Evolutionary conservation across 345 rosid genomes (phyloP).

Genomic region (Carallia pectinifolia): DNA sequence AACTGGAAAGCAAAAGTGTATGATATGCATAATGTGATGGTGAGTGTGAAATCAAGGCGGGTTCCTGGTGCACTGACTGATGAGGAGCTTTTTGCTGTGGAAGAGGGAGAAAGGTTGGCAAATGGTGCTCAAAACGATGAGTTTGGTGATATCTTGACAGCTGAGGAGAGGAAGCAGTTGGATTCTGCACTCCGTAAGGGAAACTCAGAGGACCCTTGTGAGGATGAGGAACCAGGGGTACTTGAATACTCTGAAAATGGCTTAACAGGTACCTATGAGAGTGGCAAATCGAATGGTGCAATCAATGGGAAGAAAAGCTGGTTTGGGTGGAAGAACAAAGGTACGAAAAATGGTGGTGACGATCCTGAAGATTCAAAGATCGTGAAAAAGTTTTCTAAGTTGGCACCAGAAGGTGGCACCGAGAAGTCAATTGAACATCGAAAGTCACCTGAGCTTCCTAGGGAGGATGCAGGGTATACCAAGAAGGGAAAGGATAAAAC

Average conservation of each 20-base stretch:
- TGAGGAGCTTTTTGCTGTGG: conserved; percentile 90
- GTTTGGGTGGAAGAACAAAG: conserved; percentile 92
- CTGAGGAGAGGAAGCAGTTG: conserved; percentile 85
- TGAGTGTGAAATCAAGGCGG: conserved; percentile 91
- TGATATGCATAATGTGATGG: conserved; percentile 97
- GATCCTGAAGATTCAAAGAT: conserved; percentile 67
- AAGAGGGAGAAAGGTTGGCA: conserved; percentile 62
- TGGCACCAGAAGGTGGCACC: conserved; percentile 62
- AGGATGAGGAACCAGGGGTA: conserved; percentile 71
- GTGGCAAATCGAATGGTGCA: conserved; percentile 52
- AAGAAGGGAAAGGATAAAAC: conserved; percentile 80
- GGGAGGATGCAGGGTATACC: conserved; percentile 57
- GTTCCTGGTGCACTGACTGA: conserved; percentile 99
- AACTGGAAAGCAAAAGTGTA: conserved; percentile 95
- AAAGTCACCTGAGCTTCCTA: conserved; percentile 50
- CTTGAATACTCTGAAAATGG: conserved; percentile 61
- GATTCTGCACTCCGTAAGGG: conserved; percentile 72
- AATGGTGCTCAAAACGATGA: conserved; percentile 64
- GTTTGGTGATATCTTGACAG: conserved; percentile 75
- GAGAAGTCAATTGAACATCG: conserved; percentile 54
- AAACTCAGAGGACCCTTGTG: conserved; percentile 58
- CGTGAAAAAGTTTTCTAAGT: conserved; percentile 67
- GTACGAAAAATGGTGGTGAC: conserved; percentile 49
- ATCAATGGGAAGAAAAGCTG: conserved; percentile 87
- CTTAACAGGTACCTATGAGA: conserved; percentile 49